Percentiles rank a stretch among this genome's conserved stretches.
Evolutionary conservation across 2,329 filamentous ascomycete genomes (phyloP).

Genomic region (Aspergillus tamarii): DNA sequence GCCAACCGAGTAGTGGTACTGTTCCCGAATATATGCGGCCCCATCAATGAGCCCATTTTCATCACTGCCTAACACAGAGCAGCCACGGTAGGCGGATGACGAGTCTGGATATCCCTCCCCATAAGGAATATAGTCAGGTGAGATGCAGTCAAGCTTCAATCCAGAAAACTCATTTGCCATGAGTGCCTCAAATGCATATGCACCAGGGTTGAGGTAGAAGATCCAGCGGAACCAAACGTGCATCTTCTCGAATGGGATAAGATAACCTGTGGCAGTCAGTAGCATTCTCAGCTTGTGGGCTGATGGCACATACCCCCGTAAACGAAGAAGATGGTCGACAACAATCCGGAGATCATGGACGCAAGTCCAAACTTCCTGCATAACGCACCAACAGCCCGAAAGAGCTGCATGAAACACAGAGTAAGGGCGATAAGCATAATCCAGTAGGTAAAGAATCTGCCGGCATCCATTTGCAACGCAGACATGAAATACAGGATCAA

Average conservation of each 20-base stretch:
- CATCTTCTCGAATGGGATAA: conserved; percentile 63
- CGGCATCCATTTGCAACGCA: conserved; percentile 55
- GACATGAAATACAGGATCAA: conserved; percentile 65
- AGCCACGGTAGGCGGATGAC: conserved; percentile 31
- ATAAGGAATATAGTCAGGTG: conserved; percentile 52
- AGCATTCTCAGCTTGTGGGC: not conserved
- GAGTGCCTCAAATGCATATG: conserved; percentile 69
- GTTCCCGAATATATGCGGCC: conserved; percentile 55
- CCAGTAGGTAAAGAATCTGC: conserved; percentile 63
- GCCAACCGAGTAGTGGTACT: conserved; percentile 56
- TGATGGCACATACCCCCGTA: conserved; percentile 45
- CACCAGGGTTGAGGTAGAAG: conserved; percentile 65
- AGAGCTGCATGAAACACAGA: conserved; percentile 55
- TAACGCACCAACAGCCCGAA: conserved; percentile 51
- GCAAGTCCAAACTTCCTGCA: conserved; percentile 52
- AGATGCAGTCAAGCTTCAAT: conserved; percentile 56
- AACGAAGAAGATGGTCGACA: conserved; percentile 52
- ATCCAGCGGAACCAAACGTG: conserved; percentile 65
- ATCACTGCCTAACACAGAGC: conserved; percentile 35
- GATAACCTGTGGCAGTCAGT: conserved; percentile 50
- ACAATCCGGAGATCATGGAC: conserved; percentile 49
- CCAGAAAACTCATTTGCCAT: conserved; percentile 70
- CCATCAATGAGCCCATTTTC: conserved; percentile 49
- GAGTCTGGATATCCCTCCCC: conserved; percentile 44
- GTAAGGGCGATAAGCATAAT: conserved; percentile 57